Base-by-base conservation (phyloP, 163 green algal genomes). In the Botryococcus braunii region DNA sequence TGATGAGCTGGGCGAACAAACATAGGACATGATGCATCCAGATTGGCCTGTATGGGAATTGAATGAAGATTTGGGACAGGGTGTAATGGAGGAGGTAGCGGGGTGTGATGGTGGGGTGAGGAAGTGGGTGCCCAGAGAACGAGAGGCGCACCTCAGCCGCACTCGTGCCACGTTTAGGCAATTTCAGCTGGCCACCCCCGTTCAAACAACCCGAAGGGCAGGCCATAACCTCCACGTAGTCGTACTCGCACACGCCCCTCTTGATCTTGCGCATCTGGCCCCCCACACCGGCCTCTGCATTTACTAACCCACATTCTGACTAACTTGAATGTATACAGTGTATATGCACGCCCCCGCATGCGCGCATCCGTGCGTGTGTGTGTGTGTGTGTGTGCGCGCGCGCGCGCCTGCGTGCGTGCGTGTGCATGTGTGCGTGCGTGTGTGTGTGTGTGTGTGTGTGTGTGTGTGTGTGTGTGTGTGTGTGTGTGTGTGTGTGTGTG, bases 181-280 rank as follows among this genome's bases (percentile, higher is more conserved):
- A n/a, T n/a, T 85, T 86, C 34, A 89, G 48, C 80, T 99, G 93
- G 0, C 93, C 93, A 6, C 92, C 93, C 1, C 93, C 93, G 55
- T 98, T 98, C 17, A 97, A 67, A 76, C 93, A 99, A 29, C 88
- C 83, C 5, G 81, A 83, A 2, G 91, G 90, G 73, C 89, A 97
- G 11, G 89, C 91, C 89, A 97, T 97, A 13, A 96, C 79, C 69
- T 93, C 86, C 5, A 92, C 76, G 38, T 85, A 90, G 56, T 93
- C 79, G 48, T 94, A 95, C 65, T 85, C 64, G 74, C 82, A 91
- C 13, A 60, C 74, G 2, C 66, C 49, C 29, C 72, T 47, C 72
- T 91, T 87, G 5, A 97, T 77, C 72, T 92, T 87, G 8, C 92
- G 80, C 31, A 69, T 38, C 59, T 66, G 59, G n/a, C n/a, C n/a